Base-by-base conservation (phyloP, 371 early-diverging fungal species). In the Mortierella sp. region DNA sequence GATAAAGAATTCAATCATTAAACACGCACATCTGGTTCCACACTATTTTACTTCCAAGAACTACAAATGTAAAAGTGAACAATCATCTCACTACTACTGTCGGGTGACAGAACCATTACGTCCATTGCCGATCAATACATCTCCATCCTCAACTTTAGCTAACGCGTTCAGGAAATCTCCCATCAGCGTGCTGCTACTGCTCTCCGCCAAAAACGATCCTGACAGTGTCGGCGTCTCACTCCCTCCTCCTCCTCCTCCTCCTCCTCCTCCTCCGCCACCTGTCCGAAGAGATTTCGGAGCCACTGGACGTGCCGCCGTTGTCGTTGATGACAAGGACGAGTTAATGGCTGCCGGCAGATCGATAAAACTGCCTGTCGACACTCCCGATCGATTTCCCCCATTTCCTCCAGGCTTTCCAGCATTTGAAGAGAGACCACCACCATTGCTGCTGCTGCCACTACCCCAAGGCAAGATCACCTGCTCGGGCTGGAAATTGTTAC, bases 81-180 rank as follows among this genome's bases (percentile, higher is more conserved):
- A 14, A 48, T 8, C 48, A 48, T 2, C 21, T 65, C 34, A 7
- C 24, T 48, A 34, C 52, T 70, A 80, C 65, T 72, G 81, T 28
- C 77, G 77, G 48, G 24, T 65, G 54, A 82, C 63, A 21, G 76
- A 70, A 10, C 85, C 79, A 70, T 74, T 71, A 9, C 75, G 74
- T 76, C 85, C 82, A n/a, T 76, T 75, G 42, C 82, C 85, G 21
- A 84, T 75, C 28, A 84, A 55, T 21, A 81, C 79, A 72, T 81
- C 84, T 7, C 84, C 84, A 19, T 80, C 84, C 60, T 84, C 76
- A 26, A 81, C 81, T 48, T 81, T 84, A 11, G 84, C 76, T 52
- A 84, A 16, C 72, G 76, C 81, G 47, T 81, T 81, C 79, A 84
- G 74, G 45, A 84, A 84, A 13, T 81, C 84, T 13, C 84, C 84